phyloP scores from a whole-genome alignment of 257 asterid genomes.

The Scutellaria baicalensis region DNA sequence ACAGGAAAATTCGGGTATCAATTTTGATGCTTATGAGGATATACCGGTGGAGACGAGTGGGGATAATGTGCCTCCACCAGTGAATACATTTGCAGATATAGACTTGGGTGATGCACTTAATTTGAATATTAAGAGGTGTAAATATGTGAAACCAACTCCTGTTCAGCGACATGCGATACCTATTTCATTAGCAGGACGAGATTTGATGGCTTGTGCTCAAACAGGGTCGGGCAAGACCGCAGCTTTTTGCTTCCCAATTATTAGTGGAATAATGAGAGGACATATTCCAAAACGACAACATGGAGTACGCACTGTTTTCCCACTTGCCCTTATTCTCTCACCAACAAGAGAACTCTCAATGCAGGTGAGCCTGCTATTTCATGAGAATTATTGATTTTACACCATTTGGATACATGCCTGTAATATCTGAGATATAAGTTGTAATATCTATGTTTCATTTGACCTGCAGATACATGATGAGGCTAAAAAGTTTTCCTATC shows the following conservation, averaged over 20 bases:
- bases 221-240: slow-evolving; percentile 93
- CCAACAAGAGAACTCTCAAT: slow-evolving; percentile 86
- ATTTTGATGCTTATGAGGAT: slow-evolving; percentile 89
- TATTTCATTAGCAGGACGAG: slow-evolving; percentile 74
- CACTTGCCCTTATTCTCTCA: slow-evolving; percentile 80
- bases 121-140: slow-evolving; percentile 73
- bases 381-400: neutral
- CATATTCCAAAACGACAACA: slow-evolving; percentile 54
- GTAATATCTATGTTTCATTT: slow-evolving; percentile 5
- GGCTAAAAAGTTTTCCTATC: slow-evolving; percentile 69
- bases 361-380: slow-evolving; percentile 43
- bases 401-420: neutral
- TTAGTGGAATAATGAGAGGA: slow-evolving; percentile 75
- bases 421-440: neutral
- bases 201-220: slow-evolving; percentile 93
- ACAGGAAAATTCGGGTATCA: slow-evolving; percentile 72
- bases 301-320: slow-evolving; percentile 61
- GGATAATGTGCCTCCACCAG: slow-evolving; percentile 73
- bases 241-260: slow-evolving; percentile 87
- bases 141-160: slow-evolving; percentile 87
- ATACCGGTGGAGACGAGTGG: slow-evolving; percentile 95
- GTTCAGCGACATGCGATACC: slow-evolving; percentile 85
- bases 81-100: slow-evolving; percentile 77
- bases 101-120: slow-evolving; percentile 84
- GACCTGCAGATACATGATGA: slow-evolving; percentile 70